phyloP scores from a whole-genome alignment of 129 eudicot genomes.

The Oenanthe sinensis region DNA sequence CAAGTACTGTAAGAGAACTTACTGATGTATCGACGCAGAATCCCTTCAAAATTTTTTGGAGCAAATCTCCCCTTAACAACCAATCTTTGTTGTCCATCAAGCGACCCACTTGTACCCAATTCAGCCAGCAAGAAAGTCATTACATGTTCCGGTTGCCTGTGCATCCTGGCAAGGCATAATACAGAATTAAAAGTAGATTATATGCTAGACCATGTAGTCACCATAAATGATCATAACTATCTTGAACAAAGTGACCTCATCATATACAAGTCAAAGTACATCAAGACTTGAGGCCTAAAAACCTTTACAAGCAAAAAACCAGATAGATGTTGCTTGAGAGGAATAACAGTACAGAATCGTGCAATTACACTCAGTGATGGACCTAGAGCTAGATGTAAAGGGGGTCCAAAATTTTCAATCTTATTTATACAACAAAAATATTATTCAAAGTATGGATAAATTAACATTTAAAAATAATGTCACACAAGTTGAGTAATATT shows the following conservation, averaged over 20 bases:
- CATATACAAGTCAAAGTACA: not conserved
- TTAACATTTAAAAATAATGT: too few relatives aligned
- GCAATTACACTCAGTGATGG: not conserved
- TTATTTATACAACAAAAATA: too few relatives aligned
- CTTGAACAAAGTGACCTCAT: not conserved
- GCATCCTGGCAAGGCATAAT: slow-evolving; percentile 38
- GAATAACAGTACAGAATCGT: not conserved
- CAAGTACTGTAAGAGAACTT: slow-evolving; percentile 24
- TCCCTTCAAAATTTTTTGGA: slow-evolving; percentile 76
- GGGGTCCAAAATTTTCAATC: too few relatives aligned
- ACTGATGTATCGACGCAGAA: slow-evolving; percentile 68
- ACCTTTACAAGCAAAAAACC: not conserved
- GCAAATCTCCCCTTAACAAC: slow-evolving; percentile 75
- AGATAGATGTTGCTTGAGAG: not conserved
- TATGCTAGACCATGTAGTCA: not conserved
- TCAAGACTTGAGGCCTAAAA: not conserved
- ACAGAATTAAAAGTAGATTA: not conserved
- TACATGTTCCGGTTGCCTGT: slow-evolving; percentile 81
- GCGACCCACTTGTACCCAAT: slow-evolving; percentile 78
- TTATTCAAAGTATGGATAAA: too few relatives aligned
- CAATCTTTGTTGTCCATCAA: slow-evolving; percentile 80
- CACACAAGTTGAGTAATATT: too few relatives aligned
- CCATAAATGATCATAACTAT: not conserved
- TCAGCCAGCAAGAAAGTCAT: slow-evolving; percentile 83
- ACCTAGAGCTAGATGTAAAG: too few relatives aligned